phyloP scores from a whole-genome alignment of 306 rosid genomes.

The Neltuma alba region DNA sequence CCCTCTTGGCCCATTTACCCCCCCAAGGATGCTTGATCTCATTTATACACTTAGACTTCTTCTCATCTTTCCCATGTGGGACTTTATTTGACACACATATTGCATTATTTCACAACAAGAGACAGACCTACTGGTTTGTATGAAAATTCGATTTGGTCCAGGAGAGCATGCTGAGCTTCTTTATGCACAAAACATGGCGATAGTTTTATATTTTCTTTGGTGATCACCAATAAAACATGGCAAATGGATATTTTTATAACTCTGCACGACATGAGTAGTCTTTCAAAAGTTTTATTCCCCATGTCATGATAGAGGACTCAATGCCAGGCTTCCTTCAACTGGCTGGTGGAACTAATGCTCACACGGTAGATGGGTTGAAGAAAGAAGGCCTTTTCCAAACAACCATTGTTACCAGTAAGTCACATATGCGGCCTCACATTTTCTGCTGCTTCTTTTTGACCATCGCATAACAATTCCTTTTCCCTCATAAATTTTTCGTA shows the following conservation, averaged over 20 bases:
- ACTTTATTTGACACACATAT: no score
- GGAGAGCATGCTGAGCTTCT: conserved; percentile 1
- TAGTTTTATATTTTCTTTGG: not conserved
- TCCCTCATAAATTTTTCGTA: conserved; percentile 10
- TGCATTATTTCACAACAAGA: no score
- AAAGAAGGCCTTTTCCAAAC: conserved; percentile 67
- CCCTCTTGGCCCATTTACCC: no score
- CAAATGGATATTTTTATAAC: not conserved
- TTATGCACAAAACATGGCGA: not conserved
- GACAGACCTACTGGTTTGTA: conserved; percentile 77
- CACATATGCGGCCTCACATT: not conserved
- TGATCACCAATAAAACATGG: not conserved
- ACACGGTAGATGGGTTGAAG: conserved; percentile 79
- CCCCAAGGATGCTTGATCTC: no score
- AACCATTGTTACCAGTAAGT: conserved; percentile 40
- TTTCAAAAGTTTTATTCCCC: not conserved
- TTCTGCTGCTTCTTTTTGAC: conserved; percentile 18
- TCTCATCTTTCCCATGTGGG: no score
- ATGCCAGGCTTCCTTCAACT: conserved; percentile 85
- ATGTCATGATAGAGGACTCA: not conserved
- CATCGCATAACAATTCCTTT: conserved; percentile 4
- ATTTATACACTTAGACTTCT: no score
- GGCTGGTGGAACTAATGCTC: conserved; percentile 95
- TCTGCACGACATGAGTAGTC: not conserved
- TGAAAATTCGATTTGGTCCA: not conserved